Evolutionary conservation across 768 basidiomycete species (phyloP), one percentile per base, ranked within the genome.

Genomic region (Leccinum obscurum): DNA sequence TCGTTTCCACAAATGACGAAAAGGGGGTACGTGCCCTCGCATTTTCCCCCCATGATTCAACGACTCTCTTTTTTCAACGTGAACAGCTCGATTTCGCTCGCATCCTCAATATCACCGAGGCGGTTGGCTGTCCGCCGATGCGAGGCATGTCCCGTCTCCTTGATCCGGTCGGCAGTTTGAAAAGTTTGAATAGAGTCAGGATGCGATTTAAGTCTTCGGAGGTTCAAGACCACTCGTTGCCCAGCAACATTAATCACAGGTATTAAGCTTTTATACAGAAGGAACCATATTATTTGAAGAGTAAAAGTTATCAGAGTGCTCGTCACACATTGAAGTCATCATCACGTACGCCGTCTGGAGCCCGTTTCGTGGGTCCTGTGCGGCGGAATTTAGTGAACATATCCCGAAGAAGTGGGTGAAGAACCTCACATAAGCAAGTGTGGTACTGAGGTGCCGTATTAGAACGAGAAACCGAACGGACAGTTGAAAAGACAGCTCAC

Each of bases 161-260:
- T 17, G n/a, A 3, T 32, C 17, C 14, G n/a, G n/a, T 32, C 11
- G 5, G 3, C 5, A 32, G 30, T n/a, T 20, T 50, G 49, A 24
- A 14, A 28, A 8, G 28, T 28, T 28, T 28, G 28, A 28, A 28
- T 7, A 15, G 48, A 6, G 15, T 15, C 15, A 28, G 11, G 26
- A 15, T 50, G 49, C 15, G 49, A 51, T 24, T 17, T 28, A 28
- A 51, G 49, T 28, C 15, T 28, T n/a, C 61, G 56, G 20, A 67
- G 60, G 48, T 68, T 68, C n/a, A 68, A 56, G 24, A 68, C 58
- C 5, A 57, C 52, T 5, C 67, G 62, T 44, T 68, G 68, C 17
- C 67, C 67, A 4, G 35, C 26, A 7, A 69, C 28, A 14, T 44
- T 28, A 28, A 28, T 28, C 2, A 69, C 6, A 5, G 63, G 66